Percentiles rank a stretch among this genome's conserved stretches.
Conservation (phyloP, 2,329 filamentous ascomycete species). For the Scleromitrula shiraiana region DNA sequence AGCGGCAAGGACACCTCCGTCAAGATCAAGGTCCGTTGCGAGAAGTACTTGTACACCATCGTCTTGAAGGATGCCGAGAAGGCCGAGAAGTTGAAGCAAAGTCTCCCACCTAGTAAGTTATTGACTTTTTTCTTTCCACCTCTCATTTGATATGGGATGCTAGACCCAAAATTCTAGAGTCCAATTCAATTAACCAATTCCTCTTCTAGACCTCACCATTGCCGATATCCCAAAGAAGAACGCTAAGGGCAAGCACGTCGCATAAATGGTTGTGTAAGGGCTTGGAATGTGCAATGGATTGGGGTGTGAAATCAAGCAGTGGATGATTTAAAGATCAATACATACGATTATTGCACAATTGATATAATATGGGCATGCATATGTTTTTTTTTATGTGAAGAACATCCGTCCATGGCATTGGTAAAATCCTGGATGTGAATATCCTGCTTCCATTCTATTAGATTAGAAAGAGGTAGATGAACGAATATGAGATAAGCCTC, state of each 20-base stretch:
- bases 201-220: constrained; percentile 45
- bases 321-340: constrained; percentile 7
- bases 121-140: not conserved
- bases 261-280: constrained; percentile 16
- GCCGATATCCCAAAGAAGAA: constrained; percentile 58
- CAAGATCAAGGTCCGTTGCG: constrained; percentile 99
- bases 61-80: constrained; percentile 98
- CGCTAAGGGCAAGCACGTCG: constrained; percentile 31
- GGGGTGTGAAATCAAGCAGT: constrained; percentile 5
- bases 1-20: constrained; percentile 64
- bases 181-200: constrained; percentile 7
- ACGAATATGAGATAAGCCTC: constrained; percentile 3
- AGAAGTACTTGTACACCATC: constrained; percentile 92
- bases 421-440: constrained; percentile 6
- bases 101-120: constrained; percentile 85
- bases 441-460: not conserved
- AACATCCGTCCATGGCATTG: not conserved
- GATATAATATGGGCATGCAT: constrained; percentile 3
- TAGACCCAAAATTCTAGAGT: not conserved
- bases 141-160: too few relatives aligned
- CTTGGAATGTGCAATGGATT: not conserved
- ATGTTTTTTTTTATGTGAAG: not conserved
- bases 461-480: not conserved
- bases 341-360: constrained; percentile 3
- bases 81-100: constrained; percentile 99